Conservation (phyloP, 345 rosid species). For the Citrus trifoliata region DNA sequence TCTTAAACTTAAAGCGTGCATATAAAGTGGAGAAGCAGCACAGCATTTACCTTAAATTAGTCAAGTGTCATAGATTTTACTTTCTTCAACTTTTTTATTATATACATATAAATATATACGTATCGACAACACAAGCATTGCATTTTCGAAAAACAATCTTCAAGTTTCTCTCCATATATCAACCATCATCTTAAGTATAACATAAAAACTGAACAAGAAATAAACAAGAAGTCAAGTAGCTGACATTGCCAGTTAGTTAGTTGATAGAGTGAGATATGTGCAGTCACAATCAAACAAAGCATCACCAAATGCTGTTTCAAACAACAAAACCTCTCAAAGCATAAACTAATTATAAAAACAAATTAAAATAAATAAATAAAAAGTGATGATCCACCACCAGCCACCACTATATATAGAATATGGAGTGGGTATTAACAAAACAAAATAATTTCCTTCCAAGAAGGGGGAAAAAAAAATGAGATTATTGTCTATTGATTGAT, state of each 20-base stretch:
- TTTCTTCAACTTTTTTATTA: not conserved
- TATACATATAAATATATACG: too few relatives aligned
- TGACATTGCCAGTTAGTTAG: constrained; percentile 15
- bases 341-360: not conserved
- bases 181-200: not conserved
- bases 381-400: not conserved
- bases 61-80: constrained; percentile 12
- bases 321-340: constrained; percentile 7
- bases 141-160: not conserved
- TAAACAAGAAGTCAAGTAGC: constrained; percentile 26
- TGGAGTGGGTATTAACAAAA: constrained; percentile 11
- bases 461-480: not conserved
- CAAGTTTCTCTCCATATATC: not conserved
- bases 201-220: not conserved
- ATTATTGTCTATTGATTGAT: not conserved
- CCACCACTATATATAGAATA: not conserved
- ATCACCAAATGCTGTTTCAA: constrained; percentile 1
- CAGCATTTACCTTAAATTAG: constrained; percentile 8
- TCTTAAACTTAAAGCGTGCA: constrained; percentile 16
- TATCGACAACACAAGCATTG: not conserved
- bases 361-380: not conserved
- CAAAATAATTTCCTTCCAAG: not conserved
- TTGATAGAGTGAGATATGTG: not conserved
- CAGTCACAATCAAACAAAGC: constrained; percentile 16
- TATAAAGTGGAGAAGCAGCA: not conserved